These are phyloP conservation scores for Lentinula boryana DNA, from an alignment of 768 basidiomycete species.

Conservation along the genomic window DNA sequence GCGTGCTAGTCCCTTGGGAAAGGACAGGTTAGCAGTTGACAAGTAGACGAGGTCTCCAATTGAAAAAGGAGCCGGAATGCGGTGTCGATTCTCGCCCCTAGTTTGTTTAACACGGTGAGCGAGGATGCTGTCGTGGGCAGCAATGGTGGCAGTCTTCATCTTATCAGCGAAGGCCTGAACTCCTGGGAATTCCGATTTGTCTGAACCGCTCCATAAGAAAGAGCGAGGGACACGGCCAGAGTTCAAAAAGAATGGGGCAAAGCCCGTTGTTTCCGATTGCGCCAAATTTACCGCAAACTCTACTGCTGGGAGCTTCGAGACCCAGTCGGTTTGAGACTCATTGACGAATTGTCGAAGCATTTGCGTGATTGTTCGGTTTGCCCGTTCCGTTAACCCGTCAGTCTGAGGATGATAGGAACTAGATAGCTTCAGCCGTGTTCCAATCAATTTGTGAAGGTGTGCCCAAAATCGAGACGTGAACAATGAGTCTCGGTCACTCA, in stretches of 20 bases:
- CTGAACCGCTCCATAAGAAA: neutral
- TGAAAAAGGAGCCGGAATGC: too few species aligned
- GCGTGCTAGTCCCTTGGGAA: constrained; percentile 23
- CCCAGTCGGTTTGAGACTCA: constrained; percentile 16
- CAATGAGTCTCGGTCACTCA: constrained; percentile 19
- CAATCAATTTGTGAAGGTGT: constrained; percentile 9
- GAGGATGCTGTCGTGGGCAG: too few species aligned
- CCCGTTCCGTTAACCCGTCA: constrained; percentile 2
- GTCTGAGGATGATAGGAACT: constrained; percentile 8
- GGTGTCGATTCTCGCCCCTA: too few species aligned
- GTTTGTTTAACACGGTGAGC: too few species aligned
- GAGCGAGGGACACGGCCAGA: constrained; percentile 6
- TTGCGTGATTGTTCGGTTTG: constrained; percentile 17
- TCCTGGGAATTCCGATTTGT: too few species aligned
- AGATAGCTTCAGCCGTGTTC: constrained; percentile 8
- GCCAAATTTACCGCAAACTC: neutral
- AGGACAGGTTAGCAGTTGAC: constrained; percentile 22
- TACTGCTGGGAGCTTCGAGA: constrained; percentile 10
- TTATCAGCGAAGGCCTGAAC: too few species aligned
- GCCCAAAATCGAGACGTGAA: constrained; percentile 22
- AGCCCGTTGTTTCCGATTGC: constrained; percentile 14
- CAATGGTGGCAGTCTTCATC: too few species aligned
- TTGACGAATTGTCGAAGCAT: constrained; percentile 16
- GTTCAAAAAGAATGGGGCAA: neutral
- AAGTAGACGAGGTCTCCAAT: constrained; percentile 24